These are phyloP conservation scores for Paramecium primaurelia DNA, from an alignment of 73 alveolate genomes.

Conservation along the genomic window DNA sequence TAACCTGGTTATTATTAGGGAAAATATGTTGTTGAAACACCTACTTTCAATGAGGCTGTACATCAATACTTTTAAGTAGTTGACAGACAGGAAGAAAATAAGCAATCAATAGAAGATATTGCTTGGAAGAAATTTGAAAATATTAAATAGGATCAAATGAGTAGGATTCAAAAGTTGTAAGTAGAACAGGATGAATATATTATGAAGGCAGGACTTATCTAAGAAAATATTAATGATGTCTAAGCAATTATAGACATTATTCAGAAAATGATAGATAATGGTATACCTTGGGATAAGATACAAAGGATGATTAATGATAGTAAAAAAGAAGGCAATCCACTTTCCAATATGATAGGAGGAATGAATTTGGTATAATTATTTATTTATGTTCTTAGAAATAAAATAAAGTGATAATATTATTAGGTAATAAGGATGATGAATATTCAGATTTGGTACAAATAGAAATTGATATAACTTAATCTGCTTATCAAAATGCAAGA, in stretches of 20 bases:
- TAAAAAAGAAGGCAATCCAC: conserved; percentile 82
- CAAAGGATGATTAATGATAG: conserved; percentile 85
- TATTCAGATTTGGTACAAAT: conserved; percentile 41
- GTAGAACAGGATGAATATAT: conserved; percentile 74
- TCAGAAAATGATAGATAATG: conserved; percentile 63
- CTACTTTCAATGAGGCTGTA: conserved; percentile 72
- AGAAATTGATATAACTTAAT: conserved; percentile 64
- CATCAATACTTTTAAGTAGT: conserved; percentile 71
- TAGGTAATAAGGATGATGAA: conserved; percentile 67
- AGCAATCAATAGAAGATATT: conserved; percentile 4
- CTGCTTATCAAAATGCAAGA: conserved; percentile 81
- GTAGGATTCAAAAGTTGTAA: conserved; percentile 74
- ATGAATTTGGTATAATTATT: conserved; percentile 59
- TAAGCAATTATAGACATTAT: conserved; percentile 78
- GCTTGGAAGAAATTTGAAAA: conserved; percentile 80
- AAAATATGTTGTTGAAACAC: conserved; percentile 62
- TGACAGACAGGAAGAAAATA: conserved; percentile 70
- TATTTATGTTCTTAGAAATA: conserved; percentile 31
- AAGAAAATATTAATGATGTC: conserved; percentile 68
- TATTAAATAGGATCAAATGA: conserved; percentile 78
- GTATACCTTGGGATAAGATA: conserved; percentile 82
- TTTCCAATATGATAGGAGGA: conserved; percentile 74
- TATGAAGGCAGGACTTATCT: conserved; percentile 77
- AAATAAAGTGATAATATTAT: conserved; percentile 61
- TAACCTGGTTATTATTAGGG: conserved; percentile 59